These are phyloP conservation scores for Saprolegnia parasitica DNA, from an alignment of 352 stramenopile genomes.

Conservation along the genomic window DNA sequence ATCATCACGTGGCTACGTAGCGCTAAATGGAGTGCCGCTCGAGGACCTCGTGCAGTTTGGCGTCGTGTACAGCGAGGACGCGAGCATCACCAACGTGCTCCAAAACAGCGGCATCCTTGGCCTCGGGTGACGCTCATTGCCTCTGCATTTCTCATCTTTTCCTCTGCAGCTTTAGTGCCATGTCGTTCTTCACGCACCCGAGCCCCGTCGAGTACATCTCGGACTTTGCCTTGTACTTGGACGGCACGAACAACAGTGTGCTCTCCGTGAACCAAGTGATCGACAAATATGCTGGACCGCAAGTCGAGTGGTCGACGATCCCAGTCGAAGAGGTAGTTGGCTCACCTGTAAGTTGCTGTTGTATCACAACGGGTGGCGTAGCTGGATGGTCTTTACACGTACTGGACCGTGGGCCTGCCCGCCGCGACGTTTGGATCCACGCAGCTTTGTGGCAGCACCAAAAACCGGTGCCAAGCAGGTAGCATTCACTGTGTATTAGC, in stretches of 20 bases:
- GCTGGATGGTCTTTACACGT: slow-evolving; percentile 16
- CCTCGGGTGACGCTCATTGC: background rate
- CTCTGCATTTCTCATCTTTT: background rate
- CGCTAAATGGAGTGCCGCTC: background rate
- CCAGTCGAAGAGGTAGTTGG: slow-evolving; percentile 21
- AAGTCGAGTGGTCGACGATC: slow-evolving; percentile 5
- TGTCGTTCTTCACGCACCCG: slow-evolving; percentile 21
- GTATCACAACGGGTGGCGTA: too few species aligned
- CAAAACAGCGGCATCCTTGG: slow-evolving; percentile 28
- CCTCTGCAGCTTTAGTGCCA: slow-evolving; percentile 16
- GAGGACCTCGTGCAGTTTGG: slow-evolving; percentile 24
- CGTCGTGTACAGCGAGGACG: slow-evolving; percentile 26
- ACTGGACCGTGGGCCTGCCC: slow-evolving; percentile 27
- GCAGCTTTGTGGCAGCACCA: slow-evolving; percentile 25
- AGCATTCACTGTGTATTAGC: background rate
- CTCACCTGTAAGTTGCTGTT: background rate
- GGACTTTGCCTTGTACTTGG: slow-evolving; percentile 17
- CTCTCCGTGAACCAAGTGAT: slow-evolving; percentile 25
- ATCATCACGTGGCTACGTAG: background rate
- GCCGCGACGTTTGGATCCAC: slow-evolving; percentile 6
- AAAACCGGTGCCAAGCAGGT: slow-evolving; percentile 26
- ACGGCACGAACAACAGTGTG: background rate
- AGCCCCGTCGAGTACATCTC: slow-evolving; percentile 19
- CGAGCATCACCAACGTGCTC: slow-evolving; percentile 14
- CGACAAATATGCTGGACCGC: background rate